phyloP scores from a whole-genome alignment of 345 rosid species.

The Brassica cretica region DNA sequence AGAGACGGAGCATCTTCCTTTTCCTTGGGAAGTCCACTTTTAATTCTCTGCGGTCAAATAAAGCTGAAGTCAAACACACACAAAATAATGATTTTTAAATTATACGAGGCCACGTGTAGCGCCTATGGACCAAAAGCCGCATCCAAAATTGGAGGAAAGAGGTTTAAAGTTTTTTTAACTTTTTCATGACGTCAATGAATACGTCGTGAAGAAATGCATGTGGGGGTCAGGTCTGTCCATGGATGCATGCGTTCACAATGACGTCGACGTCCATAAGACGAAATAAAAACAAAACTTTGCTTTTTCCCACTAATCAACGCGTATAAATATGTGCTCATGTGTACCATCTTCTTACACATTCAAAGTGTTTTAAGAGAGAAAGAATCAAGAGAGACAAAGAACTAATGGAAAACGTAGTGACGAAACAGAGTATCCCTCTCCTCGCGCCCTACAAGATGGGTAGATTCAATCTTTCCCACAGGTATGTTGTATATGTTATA shows the following conservation, averaged over 20 bases:
- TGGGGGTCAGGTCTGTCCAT: conserved; percentile 7
- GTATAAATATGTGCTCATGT: background rate
- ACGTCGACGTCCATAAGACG: background rate
- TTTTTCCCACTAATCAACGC: conserved; percentile 1
- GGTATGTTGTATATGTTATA: conserved; percentile 6
- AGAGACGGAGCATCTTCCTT: background rate
- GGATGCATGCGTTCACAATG: conserved; percentile 28
- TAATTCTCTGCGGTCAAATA: background rate
- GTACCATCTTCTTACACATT: conserved; percentile 8
- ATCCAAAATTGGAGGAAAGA: background rate
- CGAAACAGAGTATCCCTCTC: conserved; percentile 37
- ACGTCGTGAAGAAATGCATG: conserved; percentile 5
- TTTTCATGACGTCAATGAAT: conserved; percentile 25
- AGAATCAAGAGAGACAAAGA: background rate
- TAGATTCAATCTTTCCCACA: conserved; percentile 37
- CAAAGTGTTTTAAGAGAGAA: background rate
- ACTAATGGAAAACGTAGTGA: conserved; percentile 14
- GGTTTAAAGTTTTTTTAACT: background rate
- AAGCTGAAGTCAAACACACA: background rate
- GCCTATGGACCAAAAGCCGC: too few relatives aligned
- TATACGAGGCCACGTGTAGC: background rate
- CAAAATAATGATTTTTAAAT: background rate
- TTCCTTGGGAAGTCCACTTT: background rate
- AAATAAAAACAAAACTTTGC: background rate
- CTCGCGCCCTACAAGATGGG: conserved; percentile 38